Conservation (phyloP, 2,329 filamentous ascomycete genomes). For the Periconia sp. region DNA sequence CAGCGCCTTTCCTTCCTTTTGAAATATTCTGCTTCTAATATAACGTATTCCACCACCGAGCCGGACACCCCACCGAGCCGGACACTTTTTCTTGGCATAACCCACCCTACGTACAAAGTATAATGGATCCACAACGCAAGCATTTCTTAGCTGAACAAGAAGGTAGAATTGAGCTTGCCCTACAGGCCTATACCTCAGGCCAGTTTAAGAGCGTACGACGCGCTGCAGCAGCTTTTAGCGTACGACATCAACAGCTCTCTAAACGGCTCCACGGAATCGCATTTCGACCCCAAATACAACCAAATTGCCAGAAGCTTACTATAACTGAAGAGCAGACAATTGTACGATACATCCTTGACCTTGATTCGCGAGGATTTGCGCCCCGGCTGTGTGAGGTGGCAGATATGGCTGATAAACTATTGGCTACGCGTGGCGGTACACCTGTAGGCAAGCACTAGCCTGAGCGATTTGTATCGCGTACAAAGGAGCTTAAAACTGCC, state of each 20-base stretch:
- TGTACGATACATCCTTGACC: constrained; percentile 21
- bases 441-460: constrained; percentile 17
- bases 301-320: constrained; percentile 14
- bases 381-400: constrained; percentile 14
- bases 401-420: constrained; percentile 27
- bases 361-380: constrained; percentile 18
- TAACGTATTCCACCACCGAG: too few relatives aligned
- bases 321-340: constrained; percentile 18
- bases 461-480: constrained; percentile 17
- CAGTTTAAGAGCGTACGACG: constrained; percentile 11
- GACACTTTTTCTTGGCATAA: too few relatives aligned
- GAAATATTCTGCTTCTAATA: too few relatives aligned
- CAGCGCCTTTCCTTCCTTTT: too few relatives aligned
- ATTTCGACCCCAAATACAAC: background rate
- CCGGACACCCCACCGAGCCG: too few relatives aligned
- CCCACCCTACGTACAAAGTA: too few relatives aligned
- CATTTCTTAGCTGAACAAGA: constrained; percentile 7
- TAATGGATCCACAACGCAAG: too few relatives aligned
- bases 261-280: constrained; percentile 4
- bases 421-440: constrained; percentile 11
- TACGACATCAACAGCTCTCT: constrained; percentile 5
- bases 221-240: constrained; percentile 10
- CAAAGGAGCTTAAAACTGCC: constrained; percentile 17
- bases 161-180: constrained; percentile 14
- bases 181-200: constrained; percentile 12